These are phyloP conservation scores for Laguncularia racemosa DNA, from an alignment of 345 rosid species.

Conservation along the genomic window DNA sequence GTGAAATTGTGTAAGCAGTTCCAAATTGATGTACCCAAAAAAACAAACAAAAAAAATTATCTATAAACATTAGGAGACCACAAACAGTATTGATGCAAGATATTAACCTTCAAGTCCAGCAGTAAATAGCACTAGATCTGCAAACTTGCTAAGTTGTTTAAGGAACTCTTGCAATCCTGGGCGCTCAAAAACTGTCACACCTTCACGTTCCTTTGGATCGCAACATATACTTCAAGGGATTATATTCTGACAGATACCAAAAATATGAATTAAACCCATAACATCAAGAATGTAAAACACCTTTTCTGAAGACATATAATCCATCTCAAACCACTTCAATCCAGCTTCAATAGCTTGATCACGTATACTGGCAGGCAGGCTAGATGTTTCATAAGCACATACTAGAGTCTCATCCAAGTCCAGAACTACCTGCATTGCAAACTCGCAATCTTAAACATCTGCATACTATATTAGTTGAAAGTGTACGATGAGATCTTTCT, in stretches of 20 bases:
- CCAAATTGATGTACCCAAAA: not conserved
- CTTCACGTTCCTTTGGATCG: conserved; percentile 60
- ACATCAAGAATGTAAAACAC: conserved; percentile 24
- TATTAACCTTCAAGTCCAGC: conserved; percentile 92
- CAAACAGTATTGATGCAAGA: conserved; percentile 1
- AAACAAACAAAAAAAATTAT: not conserved
- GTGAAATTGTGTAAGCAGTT: conserved; percentile 5
- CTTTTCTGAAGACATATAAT: conserved; percentile 91
- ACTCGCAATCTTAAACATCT: not conserved
- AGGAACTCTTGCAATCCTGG: conserved; percentile 87
- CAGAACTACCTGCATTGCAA: conserved; percentile 69
- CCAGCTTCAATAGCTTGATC: conserved; percentile 73
- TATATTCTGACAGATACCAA: conserved; percentile 4
- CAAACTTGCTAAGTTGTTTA: conserved; percentile 58
- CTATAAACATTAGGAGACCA: not conserved
- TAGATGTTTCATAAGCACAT: conserved; percentile 85
- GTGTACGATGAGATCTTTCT: not conserved
- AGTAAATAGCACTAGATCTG: conserved; percentile 82
- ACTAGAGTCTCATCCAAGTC: conserved; percentile 97
- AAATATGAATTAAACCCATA: conserved; percentile 3
- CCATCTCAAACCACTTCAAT: conserved; percentile 81
- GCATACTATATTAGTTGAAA: not conserved
- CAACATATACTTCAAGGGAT: conserved; percentile 23
- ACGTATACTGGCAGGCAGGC: conserved; percentile 55
- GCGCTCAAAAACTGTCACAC: conserved; percentile 91